phyloP scores from a whole-genome alignment of 305 asterid species.

The Fraxinus xanthoxyloides region DNA sequence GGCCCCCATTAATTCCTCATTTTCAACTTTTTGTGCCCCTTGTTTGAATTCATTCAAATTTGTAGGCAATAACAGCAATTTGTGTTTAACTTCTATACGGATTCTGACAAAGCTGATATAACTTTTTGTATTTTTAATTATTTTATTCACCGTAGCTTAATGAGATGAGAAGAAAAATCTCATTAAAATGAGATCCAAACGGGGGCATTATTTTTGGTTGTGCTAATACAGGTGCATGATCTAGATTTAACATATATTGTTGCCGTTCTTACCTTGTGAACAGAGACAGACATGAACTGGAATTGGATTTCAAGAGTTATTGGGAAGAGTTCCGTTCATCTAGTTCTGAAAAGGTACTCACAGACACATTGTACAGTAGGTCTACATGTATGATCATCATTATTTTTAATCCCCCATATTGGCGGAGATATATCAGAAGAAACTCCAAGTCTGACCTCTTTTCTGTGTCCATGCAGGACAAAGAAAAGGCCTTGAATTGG shows the following conservation, averaged over 20 bases:
- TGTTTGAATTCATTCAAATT: background rate
- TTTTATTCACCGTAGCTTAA: background rate
- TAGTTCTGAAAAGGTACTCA: slow-evolving; percentile 70
- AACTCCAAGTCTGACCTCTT: slow-evolving; percentile 11
- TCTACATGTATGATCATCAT: background rate
- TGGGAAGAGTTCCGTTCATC: slow-evolving; percentile 93
- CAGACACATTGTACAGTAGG: slow-evolving; percentile 8
- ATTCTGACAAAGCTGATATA: background rate
- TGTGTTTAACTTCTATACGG: background rate
- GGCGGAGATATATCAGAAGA: background rate
- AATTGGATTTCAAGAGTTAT: slow-evolving; percentile 77
- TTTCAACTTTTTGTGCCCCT: background rate
- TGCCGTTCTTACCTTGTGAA: slow-evolving; percentile 17
- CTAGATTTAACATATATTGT: slow-evolving; percentile 10
- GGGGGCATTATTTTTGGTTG: slow-evolving; percentile 8
- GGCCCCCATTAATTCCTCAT: background rate
- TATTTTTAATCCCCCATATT: background rate
- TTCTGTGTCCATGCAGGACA: slow-evolving; percentile 69
- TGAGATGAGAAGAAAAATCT: background rate
- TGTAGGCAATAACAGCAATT: background rate
- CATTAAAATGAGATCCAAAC: background rate
- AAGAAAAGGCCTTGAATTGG: slow-evolving; percentile 93
- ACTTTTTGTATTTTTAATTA: background rate
- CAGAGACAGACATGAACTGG: slow-evolving; percentile 77
- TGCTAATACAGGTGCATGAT: slow-evolving; percentile 23